phyloP scores from a whole-genome alignment of 1,139 yeast species.

The Maudiozyma humilis region DNA sequence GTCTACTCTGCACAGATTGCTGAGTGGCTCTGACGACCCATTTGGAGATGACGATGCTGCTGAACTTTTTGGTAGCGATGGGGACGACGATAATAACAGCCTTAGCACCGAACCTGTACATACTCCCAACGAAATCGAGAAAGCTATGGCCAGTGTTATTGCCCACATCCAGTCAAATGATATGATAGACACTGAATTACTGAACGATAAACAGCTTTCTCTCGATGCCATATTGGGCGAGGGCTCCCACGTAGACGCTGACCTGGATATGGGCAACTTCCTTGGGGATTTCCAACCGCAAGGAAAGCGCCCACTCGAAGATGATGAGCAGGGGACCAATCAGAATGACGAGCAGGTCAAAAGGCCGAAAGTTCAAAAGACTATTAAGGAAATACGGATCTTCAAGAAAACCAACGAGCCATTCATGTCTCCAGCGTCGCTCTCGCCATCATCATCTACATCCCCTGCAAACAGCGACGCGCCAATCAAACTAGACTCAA shows the following conservation, averaged over 20 bases:
- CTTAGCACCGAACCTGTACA: neutral
- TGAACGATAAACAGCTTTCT: conserved; percentile 17
- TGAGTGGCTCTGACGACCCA: conserved; percentile 4
- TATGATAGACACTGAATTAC: conserved; percentile 12
- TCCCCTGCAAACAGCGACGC: conserved; percentile 10
- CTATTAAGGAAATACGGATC: conserved; percentile 1
- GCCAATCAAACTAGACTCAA: conserved; percentile 6
- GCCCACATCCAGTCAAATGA: conserved; percentile 10
- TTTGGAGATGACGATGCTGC: conserved; percentile 2
- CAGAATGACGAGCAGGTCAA: neutral
- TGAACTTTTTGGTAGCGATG: neutral
- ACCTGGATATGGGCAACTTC: conserved; percentile 5
- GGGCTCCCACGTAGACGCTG: conserved; percentile 8
- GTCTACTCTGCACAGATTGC: conserved; percentile 4
- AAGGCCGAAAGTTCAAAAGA: neutral
- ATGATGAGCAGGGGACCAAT: too few relatives aligned
- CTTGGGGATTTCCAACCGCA: neutral
- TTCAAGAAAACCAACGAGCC: conserved; percentile 9
- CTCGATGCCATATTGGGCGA: conserved; percentile 23
- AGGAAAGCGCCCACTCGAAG: conserved; percentile 2
- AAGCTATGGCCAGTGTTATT: conserved; percentile 17
- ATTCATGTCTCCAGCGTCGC: conserved; percentile 19
- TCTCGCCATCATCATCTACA: conserved; percentile 15
- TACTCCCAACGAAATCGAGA: conserved; percentile 11
- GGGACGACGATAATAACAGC: neutral